Percentiles rank a stretch among this genome's conserved stretches.
phyloP scores from a whole-genome alignment of 495 filamentous ascomycete species.

The Emericellopsis terricola region DNA sequence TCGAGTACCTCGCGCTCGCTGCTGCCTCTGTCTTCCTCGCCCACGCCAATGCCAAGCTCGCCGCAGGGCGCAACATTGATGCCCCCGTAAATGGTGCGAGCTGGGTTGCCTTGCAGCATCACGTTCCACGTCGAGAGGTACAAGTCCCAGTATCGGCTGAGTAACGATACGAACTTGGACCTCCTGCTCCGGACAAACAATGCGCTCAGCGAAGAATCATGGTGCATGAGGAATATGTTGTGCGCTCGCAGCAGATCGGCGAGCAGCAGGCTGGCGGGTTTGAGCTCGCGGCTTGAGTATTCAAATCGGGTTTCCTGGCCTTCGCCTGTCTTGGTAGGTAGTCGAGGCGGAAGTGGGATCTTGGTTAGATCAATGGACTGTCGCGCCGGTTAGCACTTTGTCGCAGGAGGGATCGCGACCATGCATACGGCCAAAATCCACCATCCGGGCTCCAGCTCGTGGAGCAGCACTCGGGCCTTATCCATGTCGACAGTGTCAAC shows the following conservation, averaged over 20 bases:
- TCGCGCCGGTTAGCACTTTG: neutral
- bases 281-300: constrained; percentile 78
- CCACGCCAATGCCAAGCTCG: constrained; percentile 82
- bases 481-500: constrained; percentile 84
- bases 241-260: constrained; percentile 72
- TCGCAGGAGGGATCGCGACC: neutral
- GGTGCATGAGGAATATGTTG: constrained; percentile 71
- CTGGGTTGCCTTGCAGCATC: constrained; percentile 74
- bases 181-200: constrained; percentile 38
- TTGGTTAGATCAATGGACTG: constrained; percentile 63
- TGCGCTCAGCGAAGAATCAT: constrained; percentile 47
- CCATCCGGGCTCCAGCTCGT: constrained; percentile 72
- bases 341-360: constrained; percentile 24
- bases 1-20: constrained; percentile 84
- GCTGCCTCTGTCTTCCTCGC: constrained; percentile 84
- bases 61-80: constrained; percentile 84
- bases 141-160: constrained; percentile 69
- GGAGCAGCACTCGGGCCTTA: constrained; percentile 61
- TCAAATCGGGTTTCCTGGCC: constrained; percentile 29
- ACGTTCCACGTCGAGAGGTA: constrained; percentile 79
- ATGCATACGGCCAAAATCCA: constrained; percentile 72
- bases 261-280: constrained; percentile 58
- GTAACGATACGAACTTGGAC: constrained; percentile 30
- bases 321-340: constrained; percentile 12
- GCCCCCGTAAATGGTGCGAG: constrained; percentile 57